Conservation (phyloP, 495 filamentous ascomycete genomes). For the Daldinia caldariorum region DNA sequence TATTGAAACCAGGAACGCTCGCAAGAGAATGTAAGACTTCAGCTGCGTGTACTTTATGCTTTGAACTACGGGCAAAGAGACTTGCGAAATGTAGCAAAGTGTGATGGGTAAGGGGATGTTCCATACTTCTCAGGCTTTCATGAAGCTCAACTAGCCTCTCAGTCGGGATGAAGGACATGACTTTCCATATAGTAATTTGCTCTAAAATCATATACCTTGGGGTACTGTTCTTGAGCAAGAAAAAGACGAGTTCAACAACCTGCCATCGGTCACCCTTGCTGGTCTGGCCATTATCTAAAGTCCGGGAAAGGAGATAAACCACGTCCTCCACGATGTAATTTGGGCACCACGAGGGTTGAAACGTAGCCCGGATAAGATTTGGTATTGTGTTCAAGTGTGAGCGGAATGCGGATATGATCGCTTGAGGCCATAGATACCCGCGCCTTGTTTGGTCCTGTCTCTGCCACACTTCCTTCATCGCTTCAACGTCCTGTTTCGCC, state of each 20-base stretch:
- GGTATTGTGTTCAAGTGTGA: slow-evolving; percentile 55
- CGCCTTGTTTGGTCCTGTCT: slow-evolving; percentile 44
- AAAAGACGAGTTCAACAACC: slow-evolving; percentile 23
- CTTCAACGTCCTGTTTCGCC: slow-evolving; percentile 39
- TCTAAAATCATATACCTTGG: slow-evolving; percentile 37
- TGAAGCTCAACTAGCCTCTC: slow-evolving; percentile 46
- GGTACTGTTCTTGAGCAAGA: slow-evolving; percentile 40
- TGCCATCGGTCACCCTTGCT: slow-evolving; percentile 23
- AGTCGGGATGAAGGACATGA: slow-evolving; percentile 14
- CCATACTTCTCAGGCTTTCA: slow-evolving; percentile 42
- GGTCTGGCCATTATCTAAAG: slow-evolving; percentile 36
- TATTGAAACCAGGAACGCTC: slow-evolving; percentile 35
- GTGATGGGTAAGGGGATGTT: slow-evolving; percentile 49
- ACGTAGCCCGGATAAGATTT: slow-evolving; percentile 61
- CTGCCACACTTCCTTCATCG: slow-evolving; percentile 59
- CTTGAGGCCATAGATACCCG: slow-evolving; percentile 57
- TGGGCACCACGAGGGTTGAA: slow-evolving; percentile 54
- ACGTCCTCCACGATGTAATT: slow-evolving; percentile 63
- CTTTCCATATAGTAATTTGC: slow-evolving; percentile 30
- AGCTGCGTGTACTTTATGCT: slow-evolving; percentile 41
- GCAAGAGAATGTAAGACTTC: slow-evolving; percentile 45
- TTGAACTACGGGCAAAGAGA: slow-evolving; percentile 40
- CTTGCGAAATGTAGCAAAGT: slow-evolving; percentile 58
- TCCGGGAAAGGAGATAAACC: slow-evolving; percentile 56
- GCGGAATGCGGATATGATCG: slow-evolving; percentile 64